Evolutionary conservation across 192 early-diverging fungal species (phyloP).

Genomic region (Chytriomyces sp.): DNA sequence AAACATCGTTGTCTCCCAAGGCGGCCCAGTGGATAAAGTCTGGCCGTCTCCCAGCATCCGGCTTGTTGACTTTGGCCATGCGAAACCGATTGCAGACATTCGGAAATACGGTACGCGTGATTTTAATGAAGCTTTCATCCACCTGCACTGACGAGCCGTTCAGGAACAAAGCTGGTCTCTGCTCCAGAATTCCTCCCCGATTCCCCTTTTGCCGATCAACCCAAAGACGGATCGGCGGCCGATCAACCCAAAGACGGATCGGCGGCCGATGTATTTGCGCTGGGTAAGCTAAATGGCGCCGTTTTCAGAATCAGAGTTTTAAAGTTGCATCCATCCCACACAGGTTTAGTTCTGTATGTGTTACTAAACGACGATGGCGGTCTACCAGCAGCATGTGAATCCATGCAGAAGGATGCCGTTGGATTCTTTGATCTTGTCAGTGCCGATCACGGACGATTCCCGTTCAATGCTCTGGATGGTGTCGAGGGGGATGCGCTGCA

Average conservation of each 20-base stretch:
- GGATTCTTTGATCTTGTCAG: background rate
- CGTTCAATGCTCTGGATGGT: background rate
- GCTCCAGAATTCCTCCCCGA: constrained; percentile 19
- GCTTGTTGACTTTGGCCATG: constrained; percentile 35
- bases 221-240: constrained; percentile 7
- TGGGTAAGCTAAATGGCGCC: constrained; percentile 2
- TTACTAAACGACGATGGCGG: constrained; percentile 20
- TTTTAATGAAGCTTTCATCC: too few relatives aligned
- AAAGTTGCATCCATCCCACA: too few relatives aligned
- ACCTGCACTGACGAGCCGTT: background rate
- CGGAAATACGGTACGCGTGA: background rate
- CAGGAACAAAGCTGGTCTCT: constrained; percentile 8
- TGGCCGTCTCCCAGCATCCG: background rate
- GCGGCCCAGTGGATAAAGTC: background rate
- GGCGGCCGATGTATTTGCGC: constrained; percentile 33
- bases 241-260: too few relatives aligned
- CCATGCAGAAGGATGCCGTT: background rate
- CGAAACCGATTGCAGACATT: background rate
- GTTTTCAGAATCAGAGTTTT: too few relatives aligned
- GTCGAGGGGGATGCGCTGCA: background rate
- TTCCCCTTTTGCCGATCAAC: background rate
- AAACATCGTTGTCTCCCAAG: constrained; percentile 50
- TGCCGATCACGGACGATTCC: background rate
- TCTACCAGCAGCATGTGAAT: background rate
- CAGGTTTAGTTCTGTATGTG: constrained; percentile 12